Conservation (phyloP, 805 yeast species). For the Starmerella riodocensis region DNA sequence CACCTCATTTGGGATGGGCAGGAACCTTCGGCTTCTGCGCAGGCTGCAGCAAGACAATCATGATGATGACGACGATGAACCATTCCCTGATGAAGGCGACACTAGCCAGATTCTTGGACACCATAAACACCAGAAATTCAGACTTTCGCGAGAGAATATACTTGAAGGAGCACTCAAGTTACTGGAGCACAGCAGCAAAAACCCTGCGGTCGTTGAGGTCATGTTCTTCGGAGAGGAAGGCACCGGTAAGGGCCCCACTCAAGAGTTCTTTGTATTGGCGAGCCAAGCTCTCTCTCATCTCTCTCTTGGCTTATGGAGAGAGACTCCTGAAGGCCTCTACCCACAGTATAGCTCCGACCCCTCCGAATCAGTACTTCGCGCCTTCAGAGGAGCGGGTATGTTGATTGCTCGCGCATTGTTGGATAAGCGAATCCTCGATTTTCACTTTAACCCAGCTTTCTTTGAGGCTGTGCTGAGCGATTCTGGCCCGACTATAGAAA, state of each 20-base stretch:
- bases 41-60: conserved; percentile 44
- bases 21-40: conserved; percentile 58
- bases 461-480: conserved; percentile 41
- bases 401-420: conserved; percentile 76
- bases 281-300: conserved; percentile 58
- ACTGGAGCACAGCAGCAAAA: conserved; percentile 57
- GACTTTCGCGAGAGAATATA: conserved; percentile 57
- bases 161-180: conserved; percentile 70
- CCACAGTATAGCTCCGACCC: conserved; percentile 34
- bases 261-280: conserved; percentile 76
- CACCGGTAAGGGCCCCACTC: conserved; percentile 92
- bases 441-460: conserved; percentile 58
- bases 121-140: conserved; percentile 62
- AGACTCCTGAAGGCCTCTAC: conserved; percentile 43
- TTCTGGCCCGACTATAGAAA: conserved; percentile 6
- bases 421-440: conserved; percentile 80
- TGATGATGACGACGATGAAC: conserved; percentile 24
- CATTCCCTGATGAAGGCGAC: conserved; percentile 12
- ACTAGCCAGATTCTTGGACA: conserved; percentile 40
- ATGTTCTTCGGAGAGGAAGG: conserved; percentile 87
- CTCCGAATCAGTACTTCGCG: conserved; percentile 26
- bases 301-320: conserved; percentile 58
- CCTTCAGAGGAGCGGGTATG: conserved; percentile 60
- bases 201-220: conserved; percentile 73
- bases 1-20: conserved; percentile 65